A percentile compares a stretch with the other conserved stretches of the same genome.
Evolutionary conservation across 306 rosid genomes (phyloP).

Genomic region (Casuarina cunninghamiana): DNA sequence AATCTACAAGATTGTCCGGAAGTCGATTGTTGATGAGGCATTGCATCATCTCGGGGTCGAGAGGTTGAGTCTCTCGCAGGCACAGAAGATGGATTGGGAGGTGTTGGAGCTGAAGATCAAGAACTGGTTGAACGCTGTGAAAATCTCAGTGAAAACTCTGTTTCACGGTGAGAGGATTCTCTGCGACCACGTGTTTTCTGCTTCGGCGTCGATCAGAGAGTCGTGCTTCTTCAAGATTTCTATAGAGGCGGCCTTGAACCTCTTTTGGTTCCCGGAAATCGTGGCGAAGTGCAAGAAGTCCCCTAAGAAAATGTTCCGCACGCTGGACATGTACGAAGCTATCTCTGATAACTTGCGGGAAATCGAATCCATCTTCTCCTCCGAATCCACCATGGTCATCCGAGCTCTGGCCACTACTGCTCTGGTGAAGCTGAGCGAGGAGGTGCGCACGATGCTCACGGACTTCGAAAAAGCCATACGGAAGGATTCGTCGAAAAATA

Average conservation of each 20-base stretch:
- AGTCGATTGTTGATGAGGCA: conserved; percentile 67
- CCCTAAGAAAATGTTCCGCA: conserved; percentile 69
- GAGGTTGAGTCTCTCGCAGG: conserved; percentile 46
- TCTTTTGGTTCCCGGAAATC: conserved; percentile 72
- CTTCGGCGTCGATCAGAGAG: conserved; percentile 42
- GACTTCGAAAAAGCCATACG: conserved; percentile 27
- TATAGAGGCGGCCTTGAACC: conserved; percentile 49
- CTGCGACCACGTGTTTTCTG: conserved; percentile 51
- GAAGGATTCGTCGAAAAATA: conserved; percentile 56
- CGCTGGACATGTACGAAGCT: conserved; percentile 63
- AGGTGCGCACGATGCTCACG: neutral
- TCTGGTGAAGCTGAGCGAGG: conserved; percentile 43
- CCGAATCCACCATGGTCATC: conserved; percentile 52
- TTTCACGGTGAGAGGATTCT: conserved; percentile 64
- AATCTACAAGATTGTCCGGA: conserved; percentile 47
- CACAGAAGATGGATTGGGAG: conserved; percentile 75
- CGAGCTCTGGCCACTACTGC: conserved; percentile 49
- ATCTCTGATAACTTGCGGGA: conserved; percentile 50
- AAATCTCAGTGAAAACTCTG: conserved; percentile 46
- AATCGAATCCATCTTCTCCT: conserved; percentile 65
- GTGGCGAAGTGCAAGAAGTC: conserved; percentile 77
- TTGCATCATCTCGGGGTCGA: conserved; percentile 67
- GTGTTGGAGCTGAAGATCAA: conserved; percentile 60
- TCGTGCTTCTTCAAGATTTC: conserved; percentile 61
- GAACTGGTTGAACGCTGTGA: conserved; percentile 62